phyloP scores from a whole-genome alignment of 2,329 filamentous ascomycete genomes.

The Ophiostoma tasmaniense region DNA sequence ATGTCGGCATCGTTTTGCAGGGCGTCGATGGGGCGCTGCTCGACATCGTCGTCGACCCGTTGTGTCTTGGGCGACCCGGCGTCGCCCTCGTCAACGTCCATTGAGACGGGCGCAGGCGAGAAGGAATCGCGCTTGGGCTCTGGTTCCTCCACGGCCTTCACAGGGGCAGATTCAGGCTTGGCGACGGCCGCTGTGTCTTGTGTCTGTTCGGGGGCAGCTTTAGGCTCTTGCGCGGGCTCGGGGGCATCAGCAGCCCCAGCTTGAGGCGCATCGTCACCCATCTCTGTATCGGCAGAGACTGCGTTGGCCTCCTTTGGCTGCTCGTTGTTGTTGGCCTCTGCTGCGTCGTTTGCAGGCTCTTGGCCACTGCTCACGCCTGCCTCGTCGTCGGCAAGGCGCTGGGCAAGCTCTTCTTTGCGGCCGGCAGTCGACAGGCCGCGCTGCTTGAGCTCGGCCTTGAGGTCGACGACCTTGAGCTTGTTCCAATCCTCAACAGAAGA shows the following conservation, averaged over 20 bases:
- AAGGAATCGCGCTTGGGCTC: constrained; percentile 61
- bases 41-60: neutral
- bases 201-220: neutral
- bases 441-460: constrained; percentile 65
- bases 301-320: neutral
- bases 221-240: neutral
- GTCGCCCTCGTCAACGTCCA: constrained; percentile 9
- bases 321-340: neutral
- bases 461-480: constrained; percentile 63
- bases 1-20: neutral
- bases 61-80: constrained; percentile 2
- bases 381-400: constrained; percentile 42
- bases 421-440: constrained; percentile 62
- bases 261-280: neutral
- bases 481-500: constrained; percentile 43
- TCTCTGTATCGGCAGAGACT: constrained; percentile 4
- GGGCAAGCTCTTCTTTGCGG: constrained; percentile 62
- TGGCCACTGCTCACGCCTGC: neutral
- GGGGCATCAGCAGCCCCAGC: neutral
- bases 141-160: constrained; percentile 29
- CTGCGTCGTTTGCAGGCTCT: neutral
- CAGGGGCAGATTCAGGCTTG: neutral
- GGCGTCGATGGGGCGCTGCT: neutral
- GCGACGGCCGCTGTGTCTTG: neutral
- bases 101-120: constrained; percentile 43